These are phyloP conservation scores for Haplographium delicatum DNA, from an alignment of 495 filamentous ascomycete genomes.

Conservation along the genomic window DNA sequence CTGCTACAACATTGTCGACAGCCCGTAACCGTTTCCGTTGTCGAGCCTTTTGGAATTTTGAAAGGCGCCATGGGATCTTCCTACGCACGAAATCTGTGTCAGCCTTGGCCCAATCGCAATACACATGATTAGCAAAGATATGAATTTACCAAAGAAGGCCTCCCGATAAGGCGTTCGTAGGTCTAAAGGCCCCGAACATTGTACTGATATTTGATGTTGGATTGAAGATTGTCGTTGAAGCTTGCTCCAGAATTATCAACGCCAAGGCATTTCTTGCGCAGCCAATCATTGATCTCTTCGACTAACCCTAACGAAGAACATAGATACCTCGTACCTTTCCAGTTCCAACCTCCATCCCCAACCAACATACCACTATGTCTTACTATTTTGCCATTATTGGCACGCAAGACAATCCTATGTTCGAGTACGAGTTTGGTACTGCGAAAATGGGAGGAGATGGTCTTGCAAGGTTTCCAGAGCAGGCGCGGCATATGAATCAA, in stretches of 20 bases:
- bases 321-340: constrained; percentile 2
- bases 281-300: constrained; percentile 18
- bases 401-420: constrained; percentile 89
- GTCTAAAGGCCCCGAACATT: constrained; percentile 81
- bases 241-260: constrained; percentile 6
- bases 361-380: constrained; percentile 56
- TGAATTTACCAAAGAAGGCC: constrained; percentile 75
- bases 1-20: constrained; percentile 79
- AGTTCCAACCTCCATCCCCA: background rate
- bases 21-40: constrained; percentile 80
- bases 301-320: background rate
- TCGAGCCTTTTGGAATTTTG: constrained; percentile 79
- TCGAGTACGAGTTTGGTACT: constrained; percentile 93
- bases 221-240: constrained; percentile 4
- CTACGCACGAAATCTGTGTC: constrained; percentile 38
- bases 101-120: constrained; percentile 1
- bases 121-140: background rate
- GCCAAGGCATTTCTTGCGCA: constrained; percentile 7
- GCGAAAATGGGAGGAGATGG: constrained; percentile 93
- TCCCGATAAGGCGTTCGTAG: constrained; percentile 66
- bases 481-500: constrained; percentile 90
- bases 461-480: constrained; percentile 75
- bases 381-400: constrained; percentile 97
- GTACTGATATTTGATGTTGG: constrained; percentile 8
- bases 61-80: constrained; percentile 98